Evolutionary conservation across 257 asterid species (phyloP).

Genomic region (Salvia hispanica): DNA sequence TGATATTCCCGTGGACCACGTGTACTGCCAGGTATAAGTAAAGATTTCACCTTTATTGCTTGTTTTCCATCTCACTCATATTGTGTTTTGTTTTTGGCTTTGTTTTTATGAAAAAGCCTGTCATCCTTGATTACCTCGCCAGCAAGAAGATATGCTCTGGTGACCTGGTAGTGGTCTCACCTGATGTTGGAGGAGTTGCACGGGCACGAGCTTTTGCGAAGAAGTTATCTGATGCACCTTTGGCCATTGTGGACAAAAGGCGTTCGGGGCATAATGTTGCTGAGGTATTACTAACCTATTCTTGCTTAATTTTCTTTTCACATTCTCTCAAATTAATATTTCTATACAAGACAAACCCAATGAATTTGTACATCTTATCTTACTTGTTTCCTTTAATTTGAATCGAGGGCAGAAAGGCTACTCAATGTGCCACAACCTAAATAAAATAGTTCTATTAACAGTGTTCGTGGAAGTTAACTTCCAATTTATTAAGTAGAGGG

Average conservation of each 20-base stretch:
- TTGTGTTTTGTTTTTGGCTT: background rate
- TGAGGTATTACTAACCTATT: constrained; percentile 53
- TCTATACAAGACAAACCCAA: background rate
- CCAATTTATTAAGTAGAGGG: constrained; percentile 2
- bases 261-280: constrained; percentile 85
- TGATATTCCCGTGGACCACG: constrained; percentile 94
- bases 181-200: constrained; percentile 97
- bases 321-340: constrained; percentile 12
- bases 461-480: background rate
- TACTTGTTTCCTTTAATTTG: background rate
- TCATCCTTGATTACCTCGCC: constrained; percentile 93
- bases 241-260: constrained; percentile 96
- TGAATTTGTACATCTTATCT: background rate
- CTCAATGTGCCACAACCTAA: constrained; percentile 14
- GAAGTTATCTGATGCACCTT: constrained; percentile 91
- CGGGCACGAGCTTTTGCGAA: constrained; percentile 94
- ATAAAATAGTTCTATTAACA: constrained; percentile 10
- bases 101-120: constrained; percentile 58
- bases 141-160: constrained; percentile 75
- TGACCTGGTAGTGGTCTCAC: constrained; percentile 93
- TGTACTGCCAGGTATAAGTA: constrained; percentile 71
- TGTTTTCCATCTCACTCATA: background rate
- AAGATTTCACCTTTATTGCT: constrained; percentile 18
- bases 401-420: background rate
- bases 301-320: constrained; percentile 25